These are phyloP conservation scores for Abrus precatorius DNA, from an alignment of 306 rosid genomes.

Conservation along the genomic window DNA sequence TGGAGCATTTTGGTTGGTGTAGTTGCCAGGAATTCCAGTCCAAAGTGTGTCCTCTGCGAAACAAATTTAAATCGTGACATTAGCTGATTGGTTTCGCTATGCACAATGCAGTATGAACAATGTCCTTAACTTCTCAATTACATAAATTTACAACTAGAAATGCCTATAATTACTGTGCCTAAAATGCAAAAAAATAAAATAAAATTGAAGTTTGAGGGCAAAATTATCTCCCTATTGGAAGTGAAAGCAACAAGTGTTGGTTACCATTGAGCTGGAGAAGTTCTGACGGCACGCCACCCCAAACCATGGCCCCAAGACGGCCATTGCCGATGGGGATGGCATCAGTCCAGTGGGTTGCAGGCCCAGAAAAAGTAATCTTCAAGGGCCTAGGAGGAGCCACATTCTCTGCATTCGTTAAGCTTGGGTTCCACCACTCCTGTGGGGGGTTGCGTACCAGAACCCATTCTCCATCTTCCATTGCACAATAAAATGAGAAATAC, in stretches of 20 bases:
- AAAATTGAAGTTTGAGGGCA: conserved; percentile 8
- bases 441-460: conserved; percentile 56
- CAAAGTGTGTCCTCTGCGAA: conserved; percentile 88
- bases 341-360: conserved; percentile 86
- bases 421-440: conserved; percentile 69
- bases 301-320: conserved; percentile 91
- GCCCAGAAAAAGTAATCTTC: conserved; percentile 70
- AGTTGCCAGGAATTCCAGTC: conserved; percentile 85
- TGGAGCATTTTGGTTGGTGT: conserved; percentile 80
- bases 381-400: conserved; percentile 59
- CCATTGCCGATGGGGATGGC: conserved; percentile 96
- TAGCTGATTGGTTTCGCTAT: conserved; percentile 27
- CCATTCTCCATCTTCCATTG: conserved; percentile 65
- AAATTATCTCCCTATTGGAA: not conserved
- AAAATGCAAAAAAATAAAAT: not conserved
- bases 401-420: conserved; percentile 38
- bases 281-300: conserved; percentile 85
- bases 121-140: conserved; percentile 2
- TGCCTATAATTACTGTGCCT: not conserved
- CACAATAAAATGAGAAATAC: not conserved
- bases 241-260: not conserved
- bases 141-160: conserved; percentile 21
- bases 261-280: conserved; percentile 91
- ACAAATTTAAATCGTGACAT: conserved; percentile 32
- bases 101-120: conserved; percentile 28